Base-by-base conservation (phyloP, 495 filamentous ascomycete species). In the Neurospora pannonica region DNA sequence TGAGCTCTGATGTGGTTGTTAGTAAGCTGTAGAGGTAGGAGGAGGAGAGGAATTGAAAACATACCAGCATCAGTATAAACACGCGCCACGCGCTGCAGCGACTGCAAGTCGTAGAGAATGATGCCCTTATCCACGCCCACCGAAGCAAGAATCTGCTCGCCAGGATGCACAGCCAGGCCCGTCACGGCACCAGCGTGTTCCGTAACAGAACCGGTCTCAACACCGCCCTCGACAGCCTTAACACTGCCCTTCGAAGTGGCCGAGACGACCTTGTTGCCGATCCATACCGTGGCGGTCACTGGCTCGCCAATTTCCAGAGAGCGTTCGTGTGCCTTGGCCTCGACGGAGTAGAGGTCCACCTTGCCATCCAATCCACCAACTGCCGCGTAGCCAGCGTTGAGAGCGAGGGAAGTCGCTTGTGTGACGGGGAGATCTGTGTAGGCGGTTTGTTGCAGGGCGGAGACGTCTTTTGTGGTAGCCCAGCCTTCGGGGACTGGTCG, bases 51-150 rank as follows among this genome's bases (percentile, higher is more conserved):
- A n/a, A n/a, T n/a, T n/a, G n/a, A n/a, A n/a, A 24, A 84, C 93
- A 81, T 91, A 97, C 95, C 88, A 74, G 92, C 87, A 80, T 97
- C 92, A 34, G 90, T 93, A 78, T 92, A 96, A 48, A 94, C 88
- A 75, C 95, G 94, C 36, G 89, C 90, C 19, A 94, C 88, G 42
- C 88, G 86, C 74, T 89, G 87, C 75, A 88, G 84, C 10, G 85
- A 88, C 38, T 87, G 82, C 73, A 97, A 81, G 80, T 99, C 94
- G 80, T 98, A 97, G 76, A 98, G 89, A 4, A 96, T 89, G 78
- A 94, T 96, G 83, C 93, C 96, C 87, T 97, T 98, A 81, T 99
- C 96, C 5, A 89, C 88, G 70, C 96, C 96, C 38, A 95, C 90
- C 0, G 94, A 97, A 11, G 92, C 95, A 28, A 97, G 84, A 74